Conservation (phyloP, 2,329 filamentous ascomycete genomes). For the Sporothrix inflata region DNA sequence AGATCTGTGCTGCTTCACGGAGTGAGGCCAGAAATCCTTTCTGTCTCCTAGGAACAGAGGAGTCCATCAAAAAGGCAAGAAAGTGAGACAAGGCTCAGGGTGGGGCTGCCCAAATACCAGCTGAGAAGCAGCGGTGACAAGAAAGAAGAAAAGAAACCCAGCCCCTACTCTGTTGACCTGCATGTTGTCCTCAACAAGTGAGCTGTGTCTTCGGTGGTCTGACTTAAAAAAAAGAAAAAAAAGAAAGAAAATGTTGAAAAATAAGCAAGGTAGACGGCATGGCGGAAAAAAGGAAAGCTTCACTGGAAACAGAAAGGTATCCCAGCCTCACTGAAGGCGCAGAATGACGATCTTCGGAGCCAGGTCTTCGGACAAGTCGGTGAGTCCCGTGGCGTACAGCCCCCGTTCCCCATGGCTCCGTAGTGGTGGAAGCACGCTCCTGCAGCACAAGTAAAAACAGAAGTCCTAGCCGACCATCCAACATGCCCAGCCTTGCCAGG, state of each 20-base stretch:
- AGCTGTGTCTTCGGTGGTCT: background rate
- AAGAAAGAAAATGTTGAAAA: conserved; percentile 5
- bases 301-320: background rate
- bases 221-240: background rate
- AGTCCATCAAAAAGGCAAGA: background rate
- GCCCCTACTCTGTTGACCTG: conserved; percentile 2
- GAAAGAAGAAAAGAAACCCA: conserved; percentile 12
- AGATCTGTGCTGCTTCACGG: background rate
- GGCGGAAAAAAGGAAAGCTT: background rate
- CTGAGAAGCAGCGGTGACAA: conserved; percentile 30
- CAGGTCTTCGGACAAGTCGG: background rate
- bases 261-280: background rate
- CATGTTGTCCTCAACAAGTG: conserved; percentile 18
- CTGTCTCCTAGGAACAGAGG: background rate
- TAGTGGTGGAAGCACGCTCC: background rate
- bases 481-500: conserved; percentile 10
- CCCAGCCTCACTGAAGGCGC: background rate
- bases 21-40: background rate
- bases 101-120: conserved; percentile 15
- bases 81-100: conserved; percentile 25
- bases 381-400: background rate
- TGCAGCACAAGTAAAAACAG: background rate
- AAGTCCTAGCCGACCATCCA: conserved; percentile 10
- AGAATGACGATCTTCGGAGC: background rate
- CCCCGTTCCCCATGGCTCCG: background rate